Percentiles rank a stretch among this genome's conserved stretches.
These are phyloP conservation scores for Fusarium citri DNA, from an alignment of 2,329 filamentous ascomycete genomes.

Conservation along the genomic window DNA sequence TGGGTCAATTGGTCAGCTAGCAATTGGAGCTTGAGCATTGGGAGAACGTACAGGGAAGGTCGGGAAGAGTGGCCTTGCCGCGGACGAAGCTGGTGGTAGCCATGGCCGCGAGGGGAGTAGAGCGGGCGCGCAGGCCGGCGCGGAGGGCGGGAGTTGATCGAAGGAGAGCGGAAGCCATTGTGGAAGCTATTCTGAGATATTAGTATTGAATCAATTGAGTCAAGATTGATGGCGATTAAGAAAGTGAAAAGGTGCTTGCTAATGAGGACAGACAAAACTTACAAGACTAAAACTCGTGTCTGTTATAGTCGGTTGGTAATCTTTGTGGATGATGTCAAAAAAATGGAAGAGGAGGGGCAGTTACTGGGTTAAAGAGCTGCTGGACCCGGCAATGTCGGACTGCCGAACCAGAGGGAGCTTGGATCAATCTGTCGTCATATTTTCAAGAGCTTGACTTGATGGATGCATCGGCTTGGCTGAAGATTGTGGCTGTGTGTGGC, in stretches of 20 bases:
- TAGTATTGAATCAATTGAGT: background rate
- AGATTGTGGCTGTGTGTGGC: constrained; percentile 16
- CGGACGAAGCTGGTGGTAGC: constrained; percentile 82
- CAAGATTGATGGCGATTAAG: background rate
- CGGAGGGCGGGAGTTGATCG: constrained; percentile 75
- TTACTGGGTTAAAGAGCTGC: constrained; percentile 25
- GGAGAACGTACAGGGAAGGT: constrained; percentile 68
- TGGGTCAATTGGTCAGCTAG: constrained; percentile 52
- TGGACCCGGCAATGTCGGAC: constrained; percentile 41
- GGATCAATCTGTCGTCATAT: constrained; percentile 48
- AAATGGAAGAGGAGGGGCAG: constrained; percentile 21
- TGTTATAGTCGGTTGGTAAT: background rate
- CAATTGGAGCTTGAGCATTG: background rate
- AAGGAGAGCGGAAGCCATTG: constrained; percentile 82
- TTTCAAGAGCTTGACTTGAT: constrained; percentile 37
- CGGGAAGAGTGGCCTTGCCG: constrained; percentile 92
- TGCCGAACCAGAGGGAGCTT: constrained; percentile 42
- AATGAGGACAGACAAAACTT: background rate
- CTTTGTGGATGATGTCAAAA: constrained; percentile 49
- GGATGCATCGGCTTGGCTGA: constrained; percentile 4
- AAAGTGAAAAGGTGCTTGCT: background rate
- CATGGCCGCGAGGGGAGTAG: constrained; percentile 71
- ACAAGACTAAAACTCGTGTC: background rate
- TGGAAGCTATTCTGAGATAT: constrained; percentile 42
- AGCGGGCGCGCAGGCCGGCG: constrained; percentile 76